These are phyloP conservation scores for Phtheirospermum japonicum DNA, from an alignment of 257 asterid genomes.

Conservation along the genomic window DNA sequence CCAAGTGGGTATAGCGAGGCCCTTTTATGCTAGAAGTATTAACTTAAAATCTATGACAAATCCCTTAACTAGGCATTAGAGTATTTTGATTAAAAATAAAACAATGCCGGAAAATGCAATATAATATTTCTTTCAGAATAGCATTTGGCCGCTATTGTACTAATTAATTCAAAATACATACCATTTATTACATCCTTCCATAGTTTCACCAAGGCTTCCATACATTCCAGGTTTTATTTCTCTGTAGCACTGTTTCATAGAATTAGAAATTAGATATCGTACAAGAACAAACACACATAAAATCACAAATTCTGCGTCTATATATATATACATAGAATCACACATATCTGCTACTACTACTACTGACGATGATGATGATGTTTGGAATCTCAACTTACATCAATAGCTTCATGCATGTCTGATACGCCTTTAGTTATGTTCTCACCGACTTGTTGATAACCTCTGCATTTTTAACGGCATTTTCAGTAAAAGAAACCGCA, in stretches of 20 bases:
- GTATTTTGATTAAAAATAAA: too few species aligned
- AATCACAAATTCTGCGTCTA: background rate
- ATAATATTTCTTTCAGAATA: background rate
- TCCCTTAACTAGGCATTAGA: too few species aligned
- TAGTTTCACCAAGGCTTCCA: slow-evolving; percentile 61
- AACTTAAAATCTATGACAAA: too few species aligned
- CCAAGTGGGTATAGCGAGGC: too few species aligned
- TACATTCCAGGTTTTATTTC: slow-evolving; percentile 75
- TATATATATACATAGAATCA: too few species aligned
- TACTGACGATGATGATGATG: too few species aligned
- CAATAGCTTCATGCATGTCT: slow-evolving; percentile 95
- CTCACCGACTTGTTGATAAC: slow-evolving; percentile 75
- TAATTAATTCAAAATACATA: slow-evolving; percentile 29
- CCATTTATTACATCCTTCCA: slow-evolving; percentile 80
- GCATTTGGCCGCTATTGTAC: too few species aligned
- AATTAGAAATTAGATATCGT: slow-evolving; percentile 17
- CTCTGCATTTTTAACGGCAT: slow-evolving; percentile 48
- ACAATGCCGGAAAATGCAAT: too few species aligned
- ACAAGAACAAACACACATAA: slow-evolving; percentile 3
- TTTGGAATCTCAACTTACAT: slow-evolving; percentile 50
- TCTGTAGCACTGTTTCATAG: slow-evolving; percentile 61
- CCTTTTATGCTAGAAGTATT: too few species aligned
- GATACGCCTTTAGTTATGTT: slow-evolving; percentile 80
- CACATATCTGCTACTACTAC: too few species aligned
- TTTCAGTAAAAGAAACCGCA: slow-evolving; percentile 2